Base-by-base conservation (phyloP, 108 stramenopile genomes). In the Fistulifera solaris region DNA sequence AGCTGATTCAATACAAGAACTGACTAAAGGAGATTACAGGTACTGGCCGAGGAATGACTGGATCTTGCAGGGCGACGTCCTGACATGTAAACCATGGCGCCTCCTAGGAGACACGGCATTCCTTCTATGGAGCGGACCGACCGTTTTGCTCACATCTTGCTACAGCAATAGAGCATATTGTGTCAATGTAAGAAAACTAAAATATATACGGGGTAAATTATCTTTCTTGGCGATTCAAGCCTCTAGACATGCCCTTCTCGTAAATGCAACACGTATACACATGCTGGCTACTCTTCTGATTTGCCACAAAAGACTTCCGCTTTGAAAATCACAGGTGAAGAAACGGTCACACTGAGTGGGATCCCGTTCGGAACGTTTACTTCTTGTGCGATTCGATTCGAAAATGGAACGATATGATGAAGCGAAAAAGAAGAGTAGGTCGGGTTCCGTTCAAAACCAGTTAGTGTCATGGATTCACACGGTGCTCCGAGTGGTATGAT, bases 101-200 rank as follows among this genome's bases (percentile, higher is more conserved):
- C 79, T 38, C 44, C 62, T 22, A 78, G 76, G 56, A 81, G 79
- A 13, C 65, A 54, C 19, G 89, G 91, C 54, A 81, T 89, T 59
- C 84, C 86, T 16, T 73, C 74, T 25, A 74, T 80, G 75, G 77
- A 90, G 39, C 68, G 86, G 67, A 94, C 91, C 48, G 50, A 68
- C 4, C 88, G 89, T 54, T n/a, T 82, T 61, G 42, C 56, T 94
- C 55, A 84, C 72, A 50, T 94, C 90, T n/a, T 73, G 93, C 93
- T 14, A 85, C 85, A 15, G 93, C 90, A 72, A 71, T 94, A 66
- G 93, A 94, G 54, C 72, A 89, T 52, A 94, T 94, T 57, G 83
- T 94, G 12, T 94, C 86, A 66, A 45, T 3, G 8, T 6, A 35
- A 6, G 8, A 35, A 35, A 3, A 35, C 3, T 35, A 8, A 3